Percentiles rank a stretch among this genome's conserved stretches.
phyloP scores from a whole-genome alignment of 2,329 filamentous ascomycete genomes.

The Cercospora zeae-maydis region DNA sequence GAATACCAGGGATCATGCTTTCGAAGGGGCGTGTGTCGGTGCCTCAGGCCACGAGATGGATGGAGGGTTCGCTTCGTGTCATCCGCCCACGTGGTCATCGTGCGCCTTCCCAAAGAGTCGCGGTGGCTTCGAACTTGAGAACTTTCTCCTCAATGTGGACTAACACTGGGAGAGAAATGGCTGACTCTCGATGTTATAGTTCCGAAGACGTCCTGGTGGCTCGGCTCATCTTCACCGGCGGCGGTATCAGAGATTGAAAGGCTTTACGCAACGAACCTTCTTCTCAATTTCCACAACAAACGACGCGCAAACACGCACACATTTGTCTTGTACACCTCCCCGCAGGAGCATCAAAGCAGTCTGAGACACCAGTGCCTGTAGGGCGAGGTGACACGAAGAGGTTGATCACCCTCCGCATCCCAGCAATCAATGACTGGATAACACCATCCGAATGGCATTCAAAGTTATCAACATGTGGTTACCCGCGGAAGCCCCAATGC shows the following conservation, averaged over 20 bases:
- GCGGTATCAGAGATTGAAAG: background rate
- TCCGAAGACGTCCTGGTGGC: background rate
- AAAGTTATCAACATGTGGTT: too few relatives aligned
- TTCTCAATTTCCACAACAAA: background rate
- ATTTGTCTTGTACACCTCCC: too few relatives aligned
- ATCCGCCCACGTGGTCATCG: background rate
- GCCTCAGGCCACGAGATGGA: background rate
- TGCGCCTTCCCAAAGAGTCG: background rate
- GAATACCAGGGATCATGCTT: too few relatives aligned
- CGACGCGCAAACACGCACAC: background rate
- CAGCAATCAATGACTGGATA: background rate
- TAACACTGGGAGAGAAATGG: background rate
- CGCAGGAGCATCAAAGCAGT: too few relatives aligned
- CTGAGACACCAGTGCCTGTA: too few relatives aligned
- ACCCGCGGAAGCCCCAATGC: too few relatives aligned
- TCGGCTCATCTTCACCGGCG: background rate
- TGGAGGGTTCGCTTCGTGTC: background rate
- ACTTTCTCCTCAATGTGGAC: background rate
- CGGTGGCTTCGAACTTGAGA: background rate
- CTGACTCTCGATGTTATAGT: background rate
- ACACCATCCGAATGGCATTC: too few relatives aligned
- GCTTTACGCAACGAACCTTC: background rate
- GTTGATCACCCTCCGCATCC: background rate
- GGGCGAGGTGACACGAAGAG: background rate
- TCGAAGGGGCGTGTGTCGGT: too few relatives aligned